Base-by-base conservation (phyloP, 2,329 filamentous ascomycete genomes). In the Tolypocladium tropicale region DNA sequence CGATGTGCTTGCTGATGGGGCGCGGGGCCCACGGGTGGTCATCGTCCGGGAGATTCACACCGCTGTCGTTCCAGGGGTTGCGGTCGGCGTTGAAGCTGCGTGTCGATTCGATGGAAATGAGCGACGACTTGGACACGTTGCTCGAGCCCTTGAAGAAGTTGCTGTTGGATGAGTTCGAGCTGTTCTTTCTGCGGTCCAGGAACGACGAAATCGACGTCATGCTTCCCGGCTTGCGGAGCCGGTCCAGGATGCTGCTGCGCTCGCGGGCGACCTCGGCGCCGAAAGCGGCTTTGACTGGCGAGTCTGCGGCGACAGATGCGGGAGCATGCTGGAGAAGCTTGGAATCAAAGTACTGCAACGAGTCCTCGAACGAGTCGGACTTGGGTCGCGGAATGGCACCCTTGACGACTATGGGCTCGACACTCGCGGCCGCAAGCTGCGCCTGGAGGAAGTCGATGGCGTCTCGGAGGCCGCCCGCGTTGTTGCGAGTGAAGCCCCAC, bases 21-120 rank as follows among this genome's bases (percentile, higher is more conserved):
- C 83, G 82, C 53, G 74, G 74, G 54, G 78, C 73, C 83, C 83
- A 86, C 41, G 80, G 79, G 70, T 83, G 82, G 64, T 96, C 91
- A 61, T 96, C 90, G 66, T 96, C 93, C 60, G 89, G 80, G 63
- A 96, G 84, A 70, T 96, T 96, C 68, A 96, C 91, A 65, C 92
- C 93, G 68, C 90, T 95, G 71, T 97, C 93, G 71, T 96, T 96
- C 93, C 93, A 97, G 59, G 92, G 92, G 74, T 96, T 96, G 72
- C 92, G 89, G 72, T 96, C 95, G 63, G 90, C 90, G 61, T 86
- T 85, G 72, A 86, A 86, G 76, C 91, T 96, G 69, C 93, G 89
- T 37, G 91, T 91, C 52, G 92, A 96, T 74, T 97, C 93, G 71
- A 96, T 92, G 60, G 91, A 96, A 64, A 95, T 92, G 63, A 97